phyloP scores from a whole-genome alignment of 495 filamentous ascomycete genomes.

The Neurospora intermedia region DNA sequence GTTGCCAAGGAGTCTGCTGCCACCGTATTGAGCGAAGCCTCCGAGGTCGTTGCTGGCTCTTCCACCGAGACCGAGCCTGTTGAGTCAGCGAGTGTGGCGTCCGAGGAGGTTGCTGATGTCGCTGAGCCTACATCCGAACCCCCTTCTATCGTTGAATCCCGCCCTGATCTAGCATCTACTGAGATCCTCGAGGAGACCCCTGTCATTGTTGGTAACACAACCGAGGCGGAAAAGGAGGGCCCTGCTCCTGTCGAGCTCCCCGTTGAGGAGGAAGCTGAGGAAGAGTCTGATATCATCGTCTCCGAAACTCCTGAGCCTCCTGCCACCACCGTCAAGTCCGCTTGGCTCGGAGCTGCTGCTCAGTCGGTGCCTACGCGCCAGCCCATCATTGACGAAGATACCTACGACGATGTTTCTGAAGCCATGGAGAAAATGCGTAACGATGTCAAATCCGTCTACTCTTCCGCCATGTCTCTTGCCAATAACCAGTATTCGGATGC shows the following conservation, averaged over 20 bases:
- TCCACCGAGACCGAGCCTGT: background rate
- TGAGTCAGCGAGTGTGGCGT: background rate
- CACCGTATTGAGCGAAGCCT: background rate
- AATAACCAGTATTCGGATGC: conserved; percentile 55
- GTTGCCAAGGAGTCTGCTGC: background rate
- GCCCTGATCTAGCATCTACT: conserved; percentile 12
- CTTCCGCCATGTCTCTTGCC: conserved; percentile 47
- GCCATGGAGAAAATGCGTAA: conserved; percentile 52
- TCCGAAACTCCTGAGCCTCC: background rate
- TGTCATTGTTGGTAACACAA: conserved; percentile 15
- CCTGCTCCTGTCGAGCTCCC: conserved; percentile 40
- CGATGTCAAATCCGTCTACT: conserved; percentile 44
- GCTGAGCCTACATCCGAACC: conserved; percentile 14
- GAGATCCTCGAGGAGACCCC: conserved; percentile 16
- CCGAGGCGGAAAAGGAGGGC: conserved; percentile 36
- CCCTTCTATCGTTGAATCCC: conserved; percentile 3
- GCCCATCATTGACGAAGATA: conserved; percentile 30
- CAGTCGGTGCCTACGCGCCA: conserved; percentile 31
- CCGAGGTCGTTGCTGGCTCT: background rate
- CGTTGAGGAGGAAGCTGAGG: conserved; percentile 6
- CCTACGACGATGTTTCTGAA: conserved; percentile 44
- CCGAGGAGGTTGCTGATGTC: conserved; percentile 5
- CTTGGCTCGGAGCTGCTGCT: conserved; percentile 34
- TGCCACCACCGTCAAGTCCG: conserved; percentile 24
- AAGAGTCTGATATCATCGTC: conserved; percentile 1